Evolutionary conservation across 345 rosid species (phyloP).

Genomic region (Dipteronia sinensis): DNA sequence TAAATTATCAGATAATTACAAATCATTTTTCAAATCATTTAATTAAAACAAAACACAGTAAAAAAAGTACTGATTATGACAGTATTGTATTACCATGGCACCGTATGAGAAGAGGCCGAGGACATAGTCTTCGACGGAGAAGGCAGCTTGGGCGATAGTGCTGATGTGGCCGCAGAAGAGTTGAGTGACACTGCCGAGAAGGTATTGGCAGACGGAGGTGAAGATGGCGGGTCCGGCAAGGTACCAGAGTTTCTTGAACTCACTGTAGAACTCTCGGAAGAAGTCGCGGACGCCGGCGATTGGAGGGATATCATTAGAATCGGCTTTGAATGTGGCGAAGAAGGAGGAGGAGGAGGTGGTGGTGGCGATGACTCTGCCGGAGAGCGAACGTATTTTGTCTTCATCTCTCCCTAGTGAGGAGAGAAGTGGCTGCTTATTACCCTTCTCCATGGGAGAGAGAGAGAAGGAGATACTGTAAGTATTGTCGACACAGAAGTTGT

Average conservation of each 20-base stretch:
- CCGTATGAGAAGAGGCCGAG: slow-evolving; percentile 91
- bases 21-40: too few species aligned
- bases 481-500: too few species aligned
- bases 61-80: too few species aligned
- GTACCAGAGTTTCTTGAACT: slow-evolving; percentile 75
- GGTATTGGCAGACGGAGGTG: slow-evolving; percentile 74
- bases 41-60: too few species aligned
- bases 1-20: too few species aligned
- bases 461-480: not conserved
- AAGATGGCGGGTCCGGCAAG: slow-evolving; percentile 95
- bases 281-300: slow-evolving; percentile 52
- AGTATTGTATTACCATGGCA: slow-evolving; percentile 59
- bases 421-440: slow-evolving; percentile 40
- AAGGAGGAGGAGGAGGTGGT: not conserved
- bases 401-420: not conserved
- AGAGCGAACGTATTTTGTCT: too few species aligned
- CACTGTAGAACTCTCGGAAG: slow-evolving; percentile 50
- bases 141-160: slow-evolving; percentile 72
- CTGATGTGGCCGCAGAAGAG: slow-evolving; percentile 75
- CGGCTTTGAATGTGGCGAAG: slow-evolving; percentile 33
- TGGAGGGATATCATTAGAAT: slow-evolving; percentile 62
- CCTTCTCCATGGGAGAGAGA: slow-evolving; percentile 29
- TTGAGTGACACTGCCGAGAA: slow-evolving; percentile 83
- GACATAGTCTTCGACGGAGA: slow-evolving; percentile 82
- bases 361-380: slow-evolving; percentile 10